phyloP scores from a whole-genome alignment of 2,329 filamentous ascomycete species.

The Trichoderma atroviride region DNA sequence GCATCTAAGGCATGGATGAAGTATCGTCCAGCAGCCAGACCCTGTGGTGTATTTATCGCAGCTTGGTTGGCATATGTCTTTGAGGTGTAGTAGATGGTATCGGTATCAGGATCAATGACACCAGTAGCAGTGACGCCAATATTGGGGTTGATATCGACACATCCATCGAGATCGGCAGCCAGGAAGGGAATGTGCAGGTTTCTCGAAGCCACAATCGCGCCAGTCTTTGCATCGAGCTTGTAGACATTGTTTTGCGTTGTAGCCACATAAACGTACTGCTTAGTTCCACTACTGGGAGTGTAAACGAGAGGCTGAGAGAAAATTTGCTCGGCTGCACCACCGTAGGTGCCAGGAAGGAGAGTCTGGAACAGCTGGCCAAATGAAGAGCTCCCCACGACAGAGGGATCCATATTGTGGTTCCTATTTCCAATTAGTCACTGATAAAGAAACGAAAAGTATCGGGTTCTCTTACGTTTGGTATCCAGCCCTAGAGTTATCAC shows the following conservation, averaged over 20 bases:
- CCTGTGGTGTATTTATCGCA: constrained; percentile 37
- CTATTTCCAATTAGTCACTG: constrained; percentile 30
- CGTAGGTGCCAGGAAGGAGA: constrained; percentile 55
- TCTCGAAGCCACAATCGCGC: constrained; percentile 50
- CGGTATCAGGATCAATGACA: constrained; percentile 49
- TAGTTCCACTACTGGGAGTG: constrained; percentile 49
- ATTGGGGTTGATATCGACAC: constrained; percentile 52
- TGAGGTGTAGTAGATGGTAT: constrained; percentile 48
- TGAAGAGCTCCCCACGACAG: constrained; percentile 55
- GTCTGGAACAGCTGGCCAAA: constrained; percentile 60
- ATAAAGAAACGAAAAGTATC: not conserved
- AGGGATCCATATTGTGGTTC: constrained; percentile 66
- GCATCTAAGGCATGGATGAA: constrained; percentile 45
- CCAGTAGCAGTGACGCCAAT: constrained; percentile 52
- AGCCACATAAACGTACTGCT: constrained; percentile 58
- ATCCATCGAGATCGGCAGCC: constrained; percentile 51
- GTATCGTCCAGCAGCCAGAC: constrained; percentile 40
- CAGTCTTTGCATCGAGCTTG: constrained; percentile 58
- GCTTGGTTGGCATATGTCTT: constrained; percentile 47
- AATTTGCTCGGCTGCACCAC: constrained; percentile 53
- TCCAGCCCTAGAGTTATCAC: constrained; percentile 56
- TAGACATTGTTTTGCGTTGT: constrained; percentile 62
- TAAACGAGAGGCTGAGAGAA: constrained; percentile 54
- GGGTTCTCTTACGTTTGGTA: constrained; percentile 52
- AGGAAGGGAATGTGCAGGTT: constrained; percentile 55